Evolutionary conservation across 805 yeast species (phyloP), one percentile per base, ranked within the genome.

Genomic region (Blastobotrys peoriensis): DNA sequence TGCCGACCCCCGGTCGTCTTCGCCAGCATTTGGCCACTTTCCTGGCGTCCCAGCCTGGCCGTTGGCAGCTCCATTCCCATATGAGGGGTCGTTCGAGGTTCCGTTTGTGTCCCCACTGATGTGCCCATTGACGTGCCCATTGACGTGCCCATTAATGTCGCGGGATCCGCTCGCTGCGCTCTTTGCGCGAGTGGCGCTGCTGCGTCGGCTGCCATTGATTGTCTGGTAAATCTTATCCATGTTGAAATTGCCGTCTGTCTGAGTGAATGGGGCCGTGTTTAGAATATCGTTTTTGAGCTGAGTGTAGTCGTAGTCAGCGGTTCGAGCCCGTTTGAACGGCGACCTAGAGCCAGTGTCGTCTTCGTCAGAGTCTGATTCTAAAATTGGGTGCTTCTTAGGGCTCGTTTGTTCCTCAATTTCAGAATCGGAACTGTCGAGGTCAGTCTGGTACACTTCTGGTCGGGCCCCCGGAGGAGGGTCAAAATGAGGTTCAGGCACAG

Each of bases 201-300:
- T 13, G 13, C 10, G 13, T 13, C 30, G 30, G 30, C 10, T 25
- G 13, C 13, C 13, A 25, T 25, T 25, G 30, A 25, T 25, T 8
- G 30, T 25, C 10, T 25, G 30, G 13, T 25, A 25, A 25, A 25
- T 33, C 15, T 45, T 56, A 13, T 52, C 55, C 61, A 61, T 49
- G 21, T 52, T 48, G 45, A 61, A 61, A 36, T 57, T 52, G 22
- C 63, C 62, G 21, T 35, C 22, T 2, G 59, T 54, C 36, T 59
- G 60, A 15, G 60, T 52, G 41, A 59, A 55, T n/a, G 63, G 63
- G 8, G 60, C 48, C 9, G 50, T 52, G 19, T 46, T 45, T 8
- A 21, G 38, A 28, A 53, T 21, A 13, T 48, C 52, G 10, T 40
- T 40, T 9, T 37, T 30, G 28, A 47, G 18, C 17, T 5, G n/a